Base-by-base conservation (phyloP, 1,139 yeast species). In the Taphrina populina region DNA sequence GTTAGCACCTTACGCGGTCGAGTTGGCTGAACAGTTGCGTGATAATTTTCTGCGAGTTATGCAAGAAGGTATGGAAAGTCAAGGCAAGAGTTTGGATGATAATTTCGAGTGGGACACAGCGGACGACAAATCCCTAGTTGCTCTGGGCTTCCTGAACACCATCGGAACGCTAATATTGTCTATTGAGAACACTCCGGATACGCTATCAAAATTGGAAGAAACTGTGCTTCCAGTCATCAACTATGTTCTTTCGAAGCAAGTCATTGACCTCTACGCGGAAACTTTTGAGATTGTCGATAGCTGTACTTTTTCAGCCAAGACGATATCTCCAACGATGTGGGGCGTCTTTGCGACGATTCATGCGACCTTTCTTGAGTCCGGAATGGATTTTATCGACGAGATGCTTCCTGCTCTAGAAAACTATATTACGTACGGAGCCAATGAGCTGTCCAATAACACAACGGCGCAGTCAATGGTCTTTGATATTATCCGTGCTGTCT, bases 1-100 rank as follows among this genome's bases (percentile, higher is more conserved):
- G 69, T 74, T 92, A 62, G 94, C 90, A 63, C 97, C 98, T 27
- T 92, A 90, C 70, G 96, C 97, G 6, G 82, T 85, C 40, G 94
- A 87, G 62, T 75, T 92, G 64, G 88, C 90, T 78, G 77, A 76
- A 36, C 88, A 84, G 65, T 73, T 92, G 52, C 82, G 84, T 26
- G 84, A 83, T 60, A 96, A 90, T 68, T 83, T 88, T 64, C 70
- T 88, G 76, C 78, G 86, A 64, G 70, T 88, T 36, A 82, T 88
- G 1, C 71, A 73, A 36, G 96, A 88, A 63, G 71, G 87, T 41
- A 75, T 80, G 57, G 95, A 73, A 30, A 64, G 66, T 55, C 65
- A 66, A 35, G 64, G 63, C 54, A 52, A 60, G 17, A 66, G 66
- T 29, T 64, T 69, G 13, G 69, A 66, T 20, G 63, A 63, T 15